Conservation (phyloP, 2,329 filamentous ascomycete species). For the Colletotrichum orbiculare region DNA sequence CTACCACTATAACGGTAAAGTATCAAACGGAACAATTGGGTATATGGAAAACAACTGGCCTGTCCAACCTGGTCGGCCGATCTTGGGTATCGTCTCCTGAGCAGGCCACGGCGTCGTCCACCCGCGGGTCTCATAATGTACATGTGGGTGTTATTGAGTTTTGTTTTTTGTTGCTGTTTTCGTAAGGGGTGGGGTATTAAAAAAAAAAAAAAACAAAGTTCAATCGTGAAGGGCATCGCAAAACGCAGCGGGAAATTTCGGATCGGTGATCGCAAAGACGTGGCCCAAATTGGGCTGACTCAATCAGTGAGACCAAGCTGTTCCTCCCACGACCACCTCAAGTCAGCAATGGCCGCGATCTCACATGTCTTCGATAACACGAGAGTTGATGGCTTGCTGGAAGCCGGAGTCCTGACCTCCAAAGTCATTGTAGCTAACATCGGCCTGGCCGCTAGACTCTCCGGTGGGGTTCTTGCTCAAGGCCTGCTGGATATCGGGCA, state of each 20-base stretch:
- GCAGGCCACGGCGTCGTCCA: neutral
- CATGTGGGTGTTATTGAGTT: constrained; percentile 1
- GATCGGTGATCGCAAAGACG: constrained; percentile 6
- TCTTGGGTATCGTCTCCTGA: constrained; percentile 28
- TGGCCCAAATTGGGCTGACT: constrained; percentile 18
- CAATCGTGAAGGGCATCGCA: constrained; percentile 24
- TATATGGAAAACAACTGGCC: constrained; percentile 20
- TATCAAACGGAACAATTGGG: constrained; percentile 12
- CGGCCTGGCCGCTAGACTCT: constrained; percentile 44
- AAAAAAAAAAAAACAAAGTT: constrained; percentile 5
- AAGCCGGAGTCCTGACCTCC: constrained; percentile 70
- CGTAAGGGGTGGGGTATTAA: constrained; percentile 29
- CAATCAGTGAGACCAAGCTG: constrained; percentile 36
- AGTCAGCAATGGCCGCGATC: constrained; percentile 36
- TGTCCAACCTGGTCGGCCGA: constrained; percentile 19
- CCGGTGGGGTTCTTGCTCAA: constrained; percentile 49
- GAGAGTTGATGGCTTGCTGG: constrained; percentile 83
- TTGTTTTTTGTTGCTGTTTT: constrained; percentile 1
- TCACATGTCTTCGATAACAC: constrained; percentile 88
- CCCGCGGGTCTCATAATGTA: constrained; percentile 19
- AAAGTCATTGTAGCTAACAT: constrained; percentile 59
- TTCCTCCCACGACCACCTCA: constrained; percentile 30
- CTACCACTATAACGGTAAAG: constrained; percentile 20
- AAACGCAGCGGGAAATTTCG: constrained; percentile 14
- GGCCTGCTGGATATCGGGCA: constrained; percentile 57